Base-by-base conservation (phyloP, 305 asterid species). In the Fraxinus platypoda region DNA sequence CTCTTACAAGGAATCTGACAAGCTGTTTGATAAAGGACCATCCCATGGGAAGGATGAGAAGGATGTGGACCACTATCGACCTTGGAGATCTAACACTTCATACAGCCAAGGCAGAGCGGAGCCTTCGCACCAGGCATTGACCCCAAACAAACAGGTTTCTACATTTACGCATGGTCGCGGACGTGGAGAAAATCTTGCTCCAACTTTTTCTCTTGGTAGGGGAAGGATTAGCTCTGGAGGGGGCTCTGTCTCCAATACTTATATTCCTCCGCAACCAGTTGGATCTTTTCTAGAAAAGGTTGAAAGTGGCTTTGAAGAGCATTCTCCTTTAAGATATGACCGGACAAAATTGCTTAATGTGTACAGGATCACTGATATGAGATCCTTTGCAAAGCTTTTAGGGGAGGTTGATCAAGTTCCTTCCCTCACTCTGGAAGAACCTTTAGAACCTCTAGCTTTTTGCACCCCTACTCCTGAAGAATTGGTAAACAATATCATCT, bases 1-100 rank as follows among this genome's bases (percentile, higher is more conserved):
- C 71, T 57, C 89, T 66, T 85, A 78, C 84, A 95, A 90, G 84
- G 98, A 91, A 79, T 85, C 86, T 80, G 97, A 94, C 72, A 30
- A 74, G 59, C 78, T 83, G 82, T 84, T 83, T 75, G 98, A 92
- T 34, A 93, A 90, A 85, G 93, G 87, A 52, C 81, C 92, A 74
- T 75, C 88, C 79, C 87, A 86, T 78, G 90, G 88, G 15, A 92
- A 94, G 90, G 98, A 92, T 75, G 97, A 92, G 84, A 91, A 80
- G 87, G 98, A 90, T 80, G 93, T 92, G 81, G 98, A 92, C 57
- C 89, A 89, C 83, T 86, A 89, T 84, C 97, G 97, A 73, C 94
- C 96, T 21, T 91, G 98, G 99, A 88, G 96, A 86, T 71, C 94
- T 57, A 91, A 84, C 84, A 81, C 91, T 57, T 88, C 95, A 73